phyloP scores from a whole-genome alignment of 2,329 filamentous ascomycete species.

The Penicillium thymicola region DNA sequence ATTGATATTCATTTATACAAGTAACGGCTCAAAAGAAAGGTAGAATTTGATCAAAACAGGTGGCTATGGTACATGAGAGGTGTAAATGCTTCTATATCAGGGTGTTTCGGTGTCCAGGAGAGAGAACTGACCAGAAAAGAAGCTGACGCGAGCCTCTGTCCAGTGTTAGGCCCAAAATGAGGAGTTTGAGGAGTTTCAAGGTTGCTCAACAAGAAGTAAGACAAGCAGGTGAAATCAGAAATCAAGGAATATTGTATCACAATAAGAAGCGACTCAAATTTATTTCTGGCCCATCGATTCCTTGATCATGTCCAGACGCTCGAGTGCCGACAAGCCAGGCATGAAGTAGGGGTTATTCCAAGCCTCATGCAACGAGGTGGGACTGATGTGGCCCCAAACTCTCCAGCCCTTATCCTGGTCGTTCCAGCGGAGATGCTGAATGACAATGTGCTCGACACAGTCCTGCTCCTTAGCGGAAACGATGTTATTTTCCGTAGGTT shows the following conservation, averaged over 20 bases:
- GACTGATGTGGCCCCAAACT: slow-evolving; percentile 49
- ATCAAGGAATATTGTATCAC: not conserved
- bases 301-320: slow-evolving; percentile 36
- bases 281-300: slow-evolving; percentile 15
- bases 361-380: slow-evolving; percentile 42
- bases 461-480: slow-evolving; percentile 39
- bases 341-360: slow-evolving; percentile 36
- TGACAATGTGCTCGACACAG: slow-evolving; percentile 50
- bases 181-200: not conserved
- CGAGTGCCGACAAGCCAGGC: slow-evolving; percentile 32
- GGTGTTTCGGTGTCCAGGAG: not conserved
- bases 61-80: slow-evolving; percentile 13
- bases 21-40: not conserved
- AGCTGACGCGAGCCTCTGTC: not conserved
- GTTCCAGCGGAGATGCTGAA: slow-evolving; percentile 46
- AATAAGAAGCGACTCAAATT: not conserved
- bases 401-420: slow-evolving; percentile 47
- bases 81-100: slow-evolving; percentile 6
- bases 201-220: not conserved
- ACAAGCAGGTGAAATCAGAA: not conserved
- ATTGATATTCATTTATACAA: slow-evolving; percentile 8
- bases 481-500: slow-evolving; percentile 2
- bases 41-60: slow-evolving; percentile 6
- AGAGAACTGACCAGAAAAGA: not conserved
- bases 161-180: not conserved